These are phyloP conservation scores for Cordyceps farinosa DNA, from an alignment of 2,329 filamentous ascomycete genomes.

Conservation along the genomic window DNA sequence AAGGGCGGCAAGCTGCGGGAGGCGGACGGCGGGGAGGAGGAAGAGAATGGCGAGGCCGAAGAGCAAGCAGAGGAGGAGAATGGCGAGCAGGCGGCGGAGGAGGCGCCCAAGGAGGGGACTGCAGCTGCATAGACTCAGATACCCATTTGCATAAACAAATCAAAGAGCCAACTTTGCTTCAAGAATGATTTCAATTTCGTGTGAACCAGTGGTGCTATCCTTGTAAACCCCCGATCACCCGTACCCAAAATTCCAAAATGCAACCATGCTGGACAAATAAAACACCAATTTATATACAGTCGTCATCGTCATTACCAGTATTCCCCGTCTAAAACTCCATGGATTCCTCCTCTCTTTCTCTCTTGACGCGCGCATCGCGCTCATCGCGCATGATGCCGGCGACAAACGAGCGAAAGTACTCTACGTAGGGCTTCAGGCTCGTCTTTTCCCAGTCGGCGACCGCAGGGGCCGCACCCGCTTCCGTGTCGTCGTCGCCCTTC, in stretches of 20 bases:
- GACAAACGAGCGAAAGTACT: constrained; percentile 83
- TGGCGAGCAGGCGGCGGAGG: constrained; percentile 25
- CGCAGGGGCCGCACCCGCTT: constrained; percentile 35
- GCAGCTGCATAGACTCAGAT: constrained; percentile 13
- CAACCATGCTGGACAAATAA: constrained; percentile 8
- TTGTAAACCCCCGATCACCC: not conserved
- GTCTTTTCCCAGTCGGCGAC: constrained; percentile 96
- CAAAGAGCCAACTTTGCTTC: not conserved
- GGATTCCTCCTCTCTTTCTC: constrained; percentile 49
- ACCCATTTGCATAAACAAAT: constrained; percentile 18
- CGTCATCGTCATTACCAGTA: not conserved
- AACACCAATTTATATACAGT: constrained; percentile 20
- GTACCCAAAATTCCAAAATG: constrained; percentile 7
- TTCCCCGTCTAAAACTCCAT: constrained; percentile 48
- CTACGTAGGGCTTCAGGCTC: constrained; percentile 85
- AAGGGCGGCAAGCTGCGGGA: constrained; percentile 72
- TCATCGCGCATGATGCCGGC: constrained; percentile 74
- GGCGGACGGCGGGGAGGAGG: constrained; percentile 26
- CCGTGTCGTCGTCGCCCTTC: constrained; percentile 45
- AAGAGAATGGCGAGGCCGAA: constrained; percentile 22
- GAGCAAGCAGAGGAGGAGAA: constrained; percentile 13
- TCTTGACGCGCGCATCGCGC: constrained; percentile 51
- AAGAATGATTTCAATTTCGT: not conserved
- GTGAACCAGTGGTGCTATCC: not conserved
- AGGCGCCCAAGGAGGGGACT: constrained; percentile 28